Evolutionary conservation across 495 filamentous ascomycete genomes (phyloP).

Genomic region (Penicillium steckii): DNA sequence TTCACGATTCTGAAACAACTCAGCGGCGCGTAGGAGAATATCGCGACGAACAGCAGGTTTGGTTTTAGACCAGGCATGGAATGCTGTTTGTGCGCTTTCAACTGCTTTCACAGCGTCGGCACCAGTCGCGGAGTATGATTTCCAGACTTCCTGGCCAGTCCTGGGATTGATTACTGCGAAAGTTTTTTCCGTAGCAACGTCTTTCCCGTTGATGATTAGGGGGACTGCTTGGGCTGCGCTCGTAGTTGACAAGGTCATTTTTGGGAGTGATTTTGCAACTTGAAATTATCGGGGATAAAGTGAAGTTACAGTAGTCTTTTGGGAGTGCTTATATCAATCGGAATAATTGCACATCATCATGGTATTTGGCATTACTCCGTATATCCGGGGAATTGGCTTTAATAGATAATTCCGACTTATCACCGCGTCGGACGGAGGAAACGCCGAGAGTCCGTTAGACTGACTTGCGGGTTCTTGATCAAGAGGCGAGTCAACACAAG

Average conservation of each 20-base stretch:
- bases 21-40: conserved; percentile 67
- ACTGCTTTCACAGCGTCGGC: conserved; percentile 12
- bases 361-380: neutral
- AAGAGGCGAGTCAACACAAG: neutral
- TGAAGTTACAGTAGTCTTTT: neutral
- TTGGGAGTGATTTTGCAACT: neutral
- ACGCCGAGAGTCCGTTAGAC: neutral
- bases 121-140: neutral
- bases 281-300: neutral
- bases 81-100: conserved; percentile 61
- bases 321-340: too few species aligned
- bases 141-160: neutral
- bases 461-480: neutral
- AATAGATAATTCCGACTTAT: neutral
- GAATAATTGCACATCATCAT: neutral
- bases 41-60: conserved; percentile 61
- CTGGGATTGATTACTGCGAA: neutral
- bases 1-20: conserved; percentile 58
- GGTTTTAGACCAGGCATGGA: conserved; percentile 65
- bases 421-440: neutral
- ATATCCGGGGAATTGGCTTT: neutral
- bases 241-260: neutral
- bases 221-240: neutral
- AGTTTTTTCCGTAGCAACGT: neutral
- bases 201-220: neutral